These are phyloP conservation scores for Calonectria pteridis DNA, from an alignment of 2,329 filamentous ascomycete species.

Conservation along the genomic window DNA sequence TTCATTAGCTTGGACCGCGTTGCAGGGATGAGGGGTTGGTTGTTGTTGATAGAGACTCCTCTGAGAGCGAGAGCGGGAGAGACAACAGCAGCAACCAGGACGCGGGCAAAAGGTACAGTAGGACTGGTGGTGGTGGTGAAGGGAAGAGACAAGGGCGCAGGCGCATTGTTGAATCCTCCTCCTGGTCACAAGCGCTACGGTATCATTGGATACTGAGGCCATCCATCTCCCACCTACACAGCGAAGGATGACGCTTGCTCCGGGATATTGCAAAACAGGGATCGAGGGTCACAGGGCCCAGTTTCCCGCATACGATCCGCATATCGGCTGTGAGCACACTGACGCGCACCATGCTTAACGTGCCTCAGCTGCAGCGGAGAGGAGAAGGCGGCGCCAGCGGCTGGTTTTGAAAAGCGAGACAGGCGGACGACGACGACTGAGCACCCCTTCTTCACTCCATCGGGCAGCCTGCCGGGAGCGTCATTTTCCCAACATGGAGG, in stretches of 20 bases:
- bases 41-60: neutral
- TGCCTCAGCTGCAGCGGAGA: neutral
- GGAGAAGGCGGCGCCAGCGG: neutral
- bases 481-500: neutral
- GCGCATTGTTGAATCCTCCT: neutral
- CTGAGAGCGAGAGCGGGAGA: neutral
- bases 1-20: neutral
- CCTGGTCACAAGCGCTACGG: neutral
- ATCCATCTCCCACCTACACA: neutral
- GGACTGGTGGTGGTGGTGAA: neutral
- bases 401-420: neutral
- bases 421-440: neutral
- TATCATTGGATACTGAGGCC: constrained; percentile 7
- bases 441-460: neutral
- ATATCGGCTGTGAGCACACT: constrained; percentile 9
- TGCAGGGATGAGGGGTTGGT: neutral
- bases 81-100: neutral
- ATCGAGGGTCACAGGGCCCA: constrained; percentile 18
- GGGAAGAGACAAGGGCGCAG: neutral
- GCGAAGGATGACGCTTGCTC: neutral
- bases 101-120: neutral
- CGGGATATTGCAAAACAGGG: constrained; percentile 1
- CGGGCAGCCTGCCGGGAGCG: neutral
- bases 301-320: constrained; percentile 9
- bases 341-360: constrained; percentile 2